phyloP scores from a whole-genome alignment of 2,329 filamentous ascomycete species.

The Aspergillus felis region DNA sequence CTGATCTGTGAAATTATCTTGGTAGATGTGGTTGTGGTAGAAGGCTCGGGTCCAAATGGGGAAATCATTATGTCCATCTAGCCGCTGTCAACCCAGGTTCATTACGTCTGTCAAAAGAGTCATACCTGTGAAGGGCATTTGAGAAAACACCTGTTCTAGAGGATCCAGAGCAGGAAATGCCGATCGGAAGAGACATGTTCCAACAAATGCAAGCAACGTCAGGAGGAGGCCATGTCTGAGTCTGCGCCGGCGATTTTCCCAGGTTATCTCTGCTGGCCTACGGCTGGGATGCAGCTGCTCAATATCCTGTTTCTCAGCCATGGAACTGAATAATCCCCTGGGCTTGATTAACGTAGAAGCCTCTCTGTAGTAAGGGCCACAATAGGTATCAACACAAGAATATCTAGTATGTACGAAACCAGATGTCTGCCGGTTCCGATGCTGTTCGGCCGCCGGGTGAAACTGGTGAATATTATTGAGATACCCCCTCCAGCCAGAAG shows the following conservation, averaged over 20 bases:
- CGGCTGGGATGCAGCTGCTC: neutral
- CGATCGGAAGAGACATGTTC: neutral
- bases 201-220: neutral
- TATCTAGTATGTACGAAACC: neutral
- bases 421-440: neutral
- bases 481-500: neutral
- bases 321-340: neutral
- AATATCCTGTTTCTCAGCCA: neutral
- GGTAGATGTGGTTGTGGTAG: no score
- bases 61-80: no score
- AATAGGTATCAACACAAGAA: neutral
- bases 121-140: neutral
- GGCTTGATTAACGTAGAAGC: neutral
- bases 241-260: neutral
- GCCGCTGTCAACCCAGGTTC: neutral
- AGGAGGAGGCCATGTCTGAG: neutral
- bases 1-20: no score
- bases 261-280: neutral
- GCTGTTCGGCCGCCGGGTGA: neutral
- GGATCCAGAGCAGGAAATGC: neutral
- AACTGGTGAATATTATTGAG: neutral
- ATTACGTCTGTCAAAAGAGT: neutral
- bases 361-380: neutral
- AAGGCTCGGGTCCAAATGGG: no score
- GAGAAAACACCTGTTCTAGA: neutral